Base-by-base conservation (phyloP, 208 protist species). In the Trichomonas gallinae region DNA sequence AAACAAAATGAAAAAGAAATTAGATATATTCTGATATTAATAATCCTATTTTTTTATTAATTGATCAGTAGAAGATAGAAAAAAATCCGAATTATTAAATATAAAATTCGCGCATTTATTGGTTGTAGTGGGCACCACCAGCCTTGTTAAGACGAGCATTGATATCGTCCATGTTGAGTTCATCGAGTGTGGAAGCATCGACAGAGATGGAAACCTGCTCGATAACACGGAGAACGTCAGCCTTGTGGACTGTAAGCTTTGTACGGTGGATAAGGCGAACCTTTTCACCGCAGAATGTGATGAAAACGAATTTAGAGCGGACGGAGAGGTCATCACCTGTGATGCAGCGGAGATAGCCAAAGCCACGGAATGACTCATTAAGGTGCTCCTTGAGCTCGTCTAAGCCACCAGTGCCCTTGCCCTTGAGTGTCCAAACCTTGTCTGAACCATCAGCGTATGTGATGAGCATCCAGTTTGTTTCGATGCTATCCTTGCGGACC, bases 221-320 rank as follows among this genome's bases (percentile, higher is more conserved):
- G 83, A 89, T 48, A 46, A 89, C 83, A 31, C 36, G 23, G 21
- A 44, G n/a, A 46, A 89, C 83, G 48, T 89, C 83, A 89, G n/a
- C 83, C 17, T 40, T 44, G 40, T 89, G 83, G 23, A 89, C 40
- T n/a, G 23, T 89, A n/a, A 89, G 23, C 83, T 48, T 89, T 31
- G 83, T 40, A n/a, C 36, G 23, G 83, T 44, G 23, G 34, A n/a
- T 89, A n/a, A 89, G 23, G 38, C 40, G 34, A 46, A 46, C 17
- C n/a, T 40, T 40, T 31, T 89, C 36, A n/a, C n/a, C 34, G 83
- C 23, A 44, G 83, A 44, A 89, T 46, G 23, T 89, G 83, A 89
- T 89, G 83, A 89, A 89, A 46, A 89, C 83, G 40, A 89, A 89
- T 48, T 89, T 89, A 31, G 83, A 46, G 36, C 83, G 83, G n/a